phyloP scores from a whole-genome alignment of 2,329 filamentous ascomycete genomes.

The Arthrinium puccinioides region DNA sequence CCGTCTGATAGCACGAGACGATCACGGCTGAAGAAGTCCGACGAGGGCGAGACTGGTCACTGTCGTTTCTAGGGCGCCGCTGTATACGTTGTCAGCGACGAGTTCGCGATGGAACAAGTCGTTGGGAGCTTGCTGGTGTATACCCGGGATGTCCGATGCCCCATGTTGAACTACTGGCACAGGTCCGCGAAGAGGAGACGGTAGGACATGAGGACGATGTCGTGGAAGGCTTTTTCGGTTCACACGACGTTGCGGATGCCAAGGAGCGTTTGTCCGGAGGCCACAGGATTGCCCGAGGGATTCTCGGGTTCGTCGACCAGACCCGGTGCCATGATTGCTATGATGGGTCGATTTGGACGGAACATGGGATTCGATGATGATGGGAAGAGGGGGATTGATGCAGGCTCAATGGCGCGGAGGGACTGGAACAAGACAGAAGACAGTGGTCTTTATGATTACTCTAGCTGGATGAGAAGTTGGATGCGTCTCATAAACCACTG shows the following conservation, averaged over 20 bases:
- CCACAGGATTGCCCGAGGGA: slow-evolving; percentile 2
- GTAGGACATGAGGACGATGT: slow-evolving; percentile 52
- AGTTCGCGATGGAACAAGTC: too few species aligned
- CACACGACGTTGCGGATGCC: background rate
- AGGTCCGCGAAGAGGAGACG: slow-evolving; percentile 59
- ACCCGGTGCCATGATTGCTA: slow-evolving; percentile 4
- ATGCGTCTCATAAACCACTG: too few species aligned
- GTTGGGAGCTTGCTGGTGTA: too few species aligned
- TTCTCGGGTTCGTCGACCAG: background rate
- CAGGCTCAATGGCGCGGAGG: too few species aligned
- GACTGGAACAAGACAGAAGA: too few species aligned
- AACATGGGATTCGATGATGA: too few species aligned
- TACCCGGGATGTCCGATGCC: slow-evolving; percentile 64
- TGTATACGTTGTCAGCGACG: background rate
- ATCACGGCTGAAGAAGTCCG: slow-evolving; percentile 50
- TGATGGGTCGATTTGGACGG: too few species aligned
- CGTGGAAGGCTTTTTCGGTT: slow-evolving; percentile 11
- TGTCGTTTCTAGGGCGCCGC: slow-evolving; percentile 26
- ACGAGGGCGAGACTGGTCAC: slow-evolving; percentile 31
- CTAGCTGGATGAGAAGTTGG: too few species aligned
- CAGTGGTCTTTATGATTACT: too few species aligned
- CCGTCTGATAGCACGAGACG: slow-evolving; percentile 53
- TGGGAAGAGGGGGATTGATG: too few species aligned
- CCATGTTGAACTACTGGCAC: slow-evolving; percentile 63
- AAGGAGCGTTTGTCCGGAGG: background rate